A percentile compares a stretch with the other conserved stretches of the same genome.
Conservation (phyloP, 768 basidiomycete species). For the Mycena vitilis region DNA sequence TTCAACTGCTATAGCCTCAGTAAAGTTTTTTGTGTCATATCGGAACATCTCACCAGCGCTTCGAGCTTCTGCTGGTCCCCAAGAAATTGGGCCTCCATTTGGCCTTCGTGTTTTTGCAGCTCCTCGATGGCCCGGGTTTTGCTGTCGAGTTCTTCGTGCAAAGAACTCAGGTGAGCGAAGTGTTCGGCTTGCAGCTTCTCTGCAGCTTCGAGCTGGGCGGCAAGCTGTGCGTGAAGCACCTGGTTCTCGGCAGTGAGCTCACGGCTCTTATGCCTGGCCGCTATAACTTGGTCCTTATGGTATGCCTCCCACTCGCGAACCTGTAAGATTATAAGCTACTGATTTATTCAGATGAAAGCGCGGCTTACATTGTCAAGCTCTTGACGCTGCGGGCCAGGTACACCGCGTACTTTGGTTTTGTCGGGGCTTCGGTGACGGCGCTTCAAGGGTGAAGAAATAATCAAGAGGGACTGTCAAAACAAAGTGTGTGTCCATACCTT, state of each 20-base stretch:
- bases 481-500: conserved; percentile 18
- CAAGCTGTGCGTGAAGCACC: conserved; percentile 1
- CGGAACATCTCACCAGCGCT: conserved; percentile 17
- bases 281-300: conserved; percentile 14
- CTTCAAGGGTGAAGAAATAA: conserved; percentile 5
- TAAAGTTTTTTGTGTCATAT: conserved; percentile 3
- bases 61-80: conserved; percentile 28
- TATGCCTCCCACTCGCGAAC: conserved; percentile 8
- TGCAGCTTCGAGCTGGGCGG: conserved; percentile 13
- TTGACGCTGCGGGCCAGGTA: conserved; percentile 20
- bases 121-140: conserved; percentile 17
- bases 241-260: conserved; percentile 15
- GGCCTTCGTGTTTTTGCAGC: conserved; percentile 23
- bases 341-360: conserved; percentile 11
- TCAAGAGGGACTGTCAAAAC: conserved; percentile 19
- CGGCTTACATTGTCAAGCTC: conserved; percentile 11
- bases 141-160: conserved; percentile 10
- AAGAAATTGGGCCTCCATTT: conserved; percentile 26
- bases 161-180: not conserved
- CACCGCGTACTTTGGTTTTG: conserved; percentile 15
- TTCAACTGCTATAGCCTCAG: conserved; percentile 17
- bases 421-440: not conserved
- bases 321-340: conserved; percentile 12
- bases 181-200: conserved; percentile 13
- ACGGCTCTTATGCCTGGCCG: conserved; percentile 15